A percentile compares a stretch with the other conserved stretches of the same genome.
These are phyloP conservation scores for Odontarrhena argentea DNA, from an alignment of 345 rosid species.

Conservation along the genomic window DNA sequence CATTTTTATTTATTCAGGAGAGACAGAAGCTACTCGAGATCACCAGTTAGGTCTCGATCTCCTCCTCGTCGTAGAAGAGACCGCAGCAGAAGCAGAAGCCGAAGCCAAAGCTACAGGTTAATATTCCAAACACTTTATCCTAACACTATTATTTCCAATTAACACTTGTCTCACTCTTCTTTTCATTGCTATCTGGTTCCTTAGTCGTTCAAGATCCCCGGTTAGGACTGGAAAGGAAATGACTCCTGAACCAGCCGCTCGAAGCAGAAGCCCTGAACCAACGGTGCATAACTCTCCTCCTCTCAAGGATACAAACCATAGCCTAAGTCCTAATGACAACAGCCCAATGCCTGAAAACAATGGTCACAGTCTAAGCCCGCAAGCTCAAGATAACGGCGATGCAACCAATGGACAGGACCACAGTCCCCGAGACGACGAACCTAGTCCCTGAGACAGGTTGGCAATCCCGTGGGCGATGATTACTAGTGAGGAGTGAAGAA, in stretches of 20 bases:
- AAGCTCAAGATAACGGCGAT: conserved; percentile 18
- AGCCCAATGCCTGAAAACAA: conserved; percentile 36
- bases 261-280: conserved; percentile 45
- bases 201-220: conserved; percentile 72
- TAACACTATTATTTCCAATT: background rate
- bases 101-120: conserved; percentile 73
- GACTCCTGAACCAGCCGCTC: conserved; percentile 45
- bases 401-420: conserved; percentile 54
- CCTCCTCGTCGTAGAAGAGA: conserved; percentile 64
- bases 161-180: background rate
- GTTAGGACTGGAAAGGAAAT: conserved; percentile 53
- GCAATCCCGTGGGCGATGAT: background rate
- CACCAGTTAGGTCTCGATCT: conserved; percentile 52
- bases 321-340: conserved; percentile 50
- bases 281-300: conserved; percentile 41
- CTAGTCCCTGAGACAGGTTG: conserved; percentile 23
- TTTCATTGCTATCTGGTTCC: background rate
- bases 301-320: conserved; percentile 53
- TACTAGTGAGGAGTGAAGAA: conserved; percentile 13
- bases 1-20: conserved; percentile 35
- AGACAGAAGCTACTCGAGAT: conserved; percentile 62
- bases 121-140: background rate
- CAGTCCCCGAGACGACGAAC: conserved; percentile 31
- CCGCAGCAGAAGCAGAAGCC: conserved; percentile 62
- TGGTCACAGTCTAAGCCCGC: conserved; percentile 44